Conservation (phyloP, 768 basidiomycete species). For the Lyophyllum atratum region DNA sequence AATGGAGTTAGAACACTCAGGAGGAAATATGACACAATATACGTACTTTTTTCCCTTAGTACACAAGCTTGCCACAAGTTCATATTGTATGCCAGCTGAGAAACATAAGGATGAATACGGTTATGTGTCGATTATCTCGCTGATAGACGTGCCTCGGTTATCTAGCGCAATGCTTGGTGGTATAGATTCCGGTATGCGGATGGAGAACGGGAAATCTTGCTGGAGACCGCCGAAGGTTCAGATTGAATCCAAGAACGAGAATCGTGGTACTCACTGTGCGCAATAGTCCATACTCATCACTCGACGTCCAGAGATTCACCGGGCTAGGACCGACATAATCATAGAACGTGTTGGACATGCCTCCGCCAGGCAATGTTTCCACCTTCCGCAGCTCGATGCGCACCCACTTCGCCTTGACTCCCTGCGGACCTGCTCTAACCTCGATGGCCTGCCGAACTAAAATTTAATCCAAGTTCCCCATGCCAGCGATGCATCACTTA, state of each 20-base stretch:
- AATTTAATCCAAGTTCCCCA: slow-evolving; percentile 10
- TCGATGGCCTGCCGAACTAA: slow-evolving; percentile 73
- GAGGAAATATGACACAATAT: not conserved
- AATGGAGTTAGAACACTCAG: slow-evolving; percentile 1
- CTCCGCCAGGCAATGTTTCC: slow-evolving; percentile 77
- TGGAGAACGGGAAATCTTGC: slow-evolving; percentile 89
- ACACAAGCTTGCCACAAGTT: slow-evolving; percentile 86
- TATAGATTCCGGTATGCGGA: slow-evolving; percentile 90
- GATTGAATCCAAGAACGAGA: slow-evolving; percentile 3
- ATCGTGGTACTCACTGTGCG: slow-evolving; percentile 54
- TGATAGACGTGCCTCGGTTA: slow-evolving; percentile 54
- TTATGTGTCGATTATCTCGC: not conserved
- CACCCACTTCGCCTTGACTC: slow-evolving; percentile 91
- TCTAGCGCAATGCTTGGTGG: slow-evolving; percentile 85
- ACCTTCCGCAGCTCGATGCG: slow-evolving; percentile 90
- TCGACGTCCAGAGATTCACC: slow-evolving; percentile 79
- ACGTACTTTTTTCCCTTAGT: slow-evolving; percentile 82
- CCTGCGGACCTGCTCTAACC: slow-evolving; percentile 70
- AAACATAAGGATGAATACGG: not conserved
- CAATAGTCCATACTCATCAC: slow-evolving; percentile 71
- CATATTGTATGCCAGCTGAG: slow-evolving; percentile 83
- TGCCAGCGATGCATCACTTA: slow-evolving; percentile 42
- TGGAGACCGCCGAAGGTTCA: slow-evolving; percentile 26
- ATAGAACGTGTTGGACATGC: slow-evolving; percentile 68
- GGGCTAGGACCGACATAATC: slow-evolving; percentile 85